A percentile compares a stretch with the other conserved stretches of the same genome.
These are phyloP conservation scores for Wilcoxina mikolae DNA, from an alignment of 495 filamentous ascomycete genomes.

Conservation along the genomic window DNA sequence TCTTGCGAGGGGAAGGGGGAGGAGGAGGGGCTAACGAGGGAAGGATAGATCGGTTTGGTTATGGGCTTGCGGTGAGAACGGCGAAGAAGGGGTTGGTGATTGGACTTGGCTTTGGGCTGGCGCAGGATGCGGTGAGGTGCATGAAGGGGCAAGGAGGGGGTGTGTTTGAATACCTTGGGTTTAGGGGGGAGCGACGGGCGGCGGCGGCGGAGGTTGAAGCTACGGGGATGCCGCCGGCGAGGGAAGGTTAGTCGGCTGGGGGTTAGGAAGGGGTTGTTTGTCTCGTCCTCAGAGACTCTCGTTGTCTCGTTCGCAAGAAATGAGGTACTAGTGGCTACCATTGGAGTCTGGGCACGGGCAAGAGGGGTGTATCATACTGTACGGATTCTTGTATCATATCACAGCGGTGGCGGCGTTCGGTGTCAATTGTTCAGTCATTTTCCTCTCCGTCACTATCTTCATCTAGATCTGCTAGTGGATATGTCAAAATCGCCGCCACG, in stretches of 20 bases:
- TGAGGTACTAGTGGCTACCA: too few species aligned
- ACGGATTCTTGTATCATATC: too few species aligned
- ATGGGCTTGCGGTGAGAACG: conserved; percentile 68
- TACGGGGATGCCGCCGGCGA: too few species aligned
- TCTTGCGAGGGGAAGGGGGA: not conserved
- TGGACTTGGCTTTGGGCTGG: conserved; percentile 64
- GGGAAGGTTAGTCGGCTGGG: too few species aligned
- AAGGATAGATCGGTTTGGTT: conserved; percentile 56
- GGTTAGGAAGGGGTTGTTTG: too few species aligned
- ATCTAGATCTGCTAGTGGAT: conserved; percentile 63
- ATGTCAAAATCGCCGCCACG: conserved; percentile 81
- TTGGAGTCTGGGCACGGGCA: too few species aligned
- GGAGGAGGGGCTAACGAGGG: not conserved
- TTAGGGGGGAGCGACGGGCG: not conserved
- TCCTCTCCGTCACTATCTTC: conserved; percentile 48
- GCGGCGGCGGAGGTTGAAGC: not conserved
- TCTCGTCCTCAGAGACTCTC: too few species aligned
- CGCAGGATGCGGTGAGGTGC: conserved; percentile 55
- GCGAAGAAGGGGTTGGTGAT: conserved; percentile 63
- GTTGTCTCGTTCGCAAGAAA: too few species aligned
- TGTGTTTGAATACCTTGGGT: conserved; percentile 11
- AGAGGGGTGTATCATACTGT: too few species aligned
- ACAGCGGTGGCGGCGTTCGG: too few species aligned
- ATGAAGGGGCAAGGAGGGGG: conserved; percentile 37
- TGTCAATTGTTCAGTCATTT: too few species aligned